These are phyloP conservation scores for Tripidium arundinaceum DNA, from an alignment of 202 grass and related monocot genomes.

Conservation along the genomic window DNA sequence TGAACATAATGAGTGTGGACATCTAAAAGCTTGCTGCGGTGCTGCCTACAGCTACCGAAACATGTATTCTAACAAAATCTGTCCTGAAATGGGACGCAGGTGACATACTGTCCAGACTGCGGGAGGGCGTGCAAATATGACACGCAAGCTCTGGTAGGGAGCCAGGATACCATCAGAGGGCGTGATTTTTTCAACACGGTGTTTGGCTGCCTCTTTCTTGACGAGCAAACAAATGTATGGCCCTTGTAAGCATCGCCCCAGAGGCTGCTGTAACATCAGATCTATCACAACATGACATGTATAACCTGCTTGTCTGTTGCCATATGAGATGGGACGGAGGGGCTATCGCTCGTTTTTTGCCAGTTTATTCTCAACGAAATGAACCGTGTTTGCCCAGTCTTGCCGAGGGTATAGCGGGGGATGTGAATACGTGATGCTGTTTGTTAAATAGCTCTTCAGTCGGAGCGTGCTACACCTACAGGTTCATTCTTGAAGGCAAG, in stretches of 20 bases:
- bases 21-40: too few species aligned
- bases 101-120: conserved; percentile 94
- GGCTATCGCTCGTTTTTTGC: background rate
- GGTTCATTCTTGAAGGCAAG: conserved; percentile 8
- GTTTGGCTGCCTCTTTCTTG: conserved; percentile 90
- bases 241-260: conserved; percentile 33
- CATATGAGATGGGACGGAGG: too few species aligned
- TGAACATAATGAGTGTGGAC: too few species aligned
- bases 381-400: too few species aligned
- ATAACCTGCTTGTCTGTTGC: background rate
- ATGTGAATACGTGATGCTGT: too few species aligned
- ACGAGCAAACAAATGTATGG: conserved; percentile 57
- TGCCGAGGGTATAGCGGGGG: background rate
- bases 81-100: conserved; percentile 46
- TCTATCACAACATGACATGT: background rate
- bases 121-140: conserved; percentile 82
- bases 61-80: background rate
- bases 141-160: conserved; percentile 48
- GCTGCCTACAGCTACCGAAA: too few species aligned
- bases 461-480: background rate
- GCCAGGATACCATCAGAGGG: conserved; percentile 33
- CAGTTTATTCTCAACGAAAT: too few species aligned
- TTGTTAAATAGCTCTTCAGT: background rate
- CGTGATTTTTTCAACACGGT: conserved; percentile 75
- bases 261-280: conserved; percentile 10